Evolutionary conservation across 2,329 filamentous ascomycete genomes (phyloP).

Genomic region (Fusarium tanahbumbuense): DNA sequence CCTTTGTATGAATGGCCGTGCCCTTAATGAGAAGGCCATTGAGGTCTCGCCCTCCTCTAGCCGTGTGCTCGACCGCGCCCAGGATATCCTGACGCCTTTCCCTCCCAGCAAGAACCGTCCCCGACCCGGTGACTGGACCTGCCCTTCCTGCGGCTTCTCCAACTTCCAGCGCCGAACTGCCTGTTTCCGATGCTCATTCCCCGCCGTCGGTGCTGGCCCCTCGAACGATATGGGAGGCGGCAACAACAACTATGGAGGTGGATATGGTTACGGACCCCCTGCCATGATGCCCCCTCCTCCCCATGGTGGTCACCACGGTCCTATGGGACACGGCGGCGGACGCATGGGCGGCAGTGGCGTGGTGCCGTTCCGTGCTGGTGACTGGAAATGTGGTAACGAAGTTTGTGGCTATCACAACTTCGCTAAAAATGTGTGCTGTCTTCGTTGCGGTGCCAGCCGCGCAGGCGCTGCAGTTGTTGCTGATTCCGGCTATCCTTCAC

Average conservation of each 20-base stretch:
- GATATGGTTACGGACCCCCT: conserved; percentile 73
- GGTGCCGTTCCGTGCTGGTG: conserved; percentile 96
- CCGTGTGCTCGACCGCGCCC: conserved; percentile 92
- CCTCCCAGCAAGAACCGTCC: conserved; percentile 98
- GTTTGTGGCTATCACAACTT: conserved; percentile 99
- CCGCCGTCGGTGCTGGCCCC: conserved; percentile 85
- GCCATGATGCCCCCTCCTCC: conserved; percentile 85
- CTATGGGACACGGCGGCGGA: conserved; percentile 68
- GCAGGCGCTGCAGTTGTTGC: conserved; percentile 94
- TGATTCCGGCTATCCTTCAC: conserved; percentile 89
- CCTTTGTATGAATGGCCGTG: conserved; percentile 98
- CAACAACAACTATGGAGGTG: conserved; percentile 69
- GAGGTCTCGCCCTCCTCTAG: conserved; percentile 98
- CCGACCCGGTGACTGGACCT: conserved; percentile 98
- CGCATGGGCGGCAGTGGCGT: conserved; percentile 85
- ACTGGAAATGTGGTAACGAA: conserved; percentile 99
- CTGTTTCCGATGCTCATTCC: conserved; percentile 99
- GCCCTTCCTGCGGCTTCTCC: conserved; percentile 97
- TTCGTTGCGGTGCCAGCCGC: conserved; percentile 94
- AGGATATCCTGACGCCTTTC: conserved; percentile 96
- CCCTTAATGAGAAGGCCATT: conserved; percentile 98
- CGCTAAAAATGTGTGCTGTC: conserved; percentile 97
- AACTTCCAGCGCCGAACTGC: conserved; percentile 99
- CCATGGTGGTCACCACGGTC: conserved; percentile 69
- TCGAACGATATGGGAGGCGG: conserved; percentile 73